Evolutionary conservation across 2,329 filamentous ascomycete genomes (phyloP), one percentile per base, ranked within the genome.

Genomic region (Monilinia vaccinii-corymbosi): DNA sequence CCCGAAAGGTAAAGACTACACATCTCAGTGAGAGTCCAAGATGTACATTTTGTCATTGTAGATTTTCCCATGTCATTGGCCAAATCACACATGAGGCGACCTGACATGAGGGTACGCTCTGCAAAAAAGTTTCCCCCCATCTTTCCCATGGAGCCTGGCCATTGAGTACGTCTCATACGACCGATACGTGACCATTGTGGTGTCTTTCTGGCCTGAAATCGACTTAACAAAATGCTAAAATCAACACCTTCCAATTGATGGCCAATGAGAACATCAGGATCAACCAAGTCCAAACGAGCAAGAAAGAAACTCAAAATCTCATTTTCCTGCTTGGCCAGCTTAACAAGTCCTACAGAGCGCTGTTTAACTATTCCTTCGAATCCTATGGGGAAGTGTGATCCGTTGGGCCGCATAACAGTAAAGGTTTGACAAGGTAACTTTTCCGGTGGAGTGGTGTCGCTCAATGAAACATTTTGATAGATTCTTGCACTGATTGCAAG

Each of bases 1-100:
- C 83, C 83, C 36, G 85, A 81, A 6, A 99, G 85, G 66, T 97
- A 96, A 18, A 97, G 81, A 64, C 87, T 89, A 73, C 91, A 96
- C 92, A 99, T 99, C 74, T 99, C 94, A 2, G 93, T 95, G 73
- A 99, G 79, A 73, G 89, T 96, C 94, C 94, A 99, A 3, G 92
- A 96, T 74, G 97, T 93, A 73, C 94, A 99, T 76, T 96, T 96
- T 68, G 83, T 86, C 93, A 97, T 97, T 65, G 91, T 83, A 13
- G 93, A 97, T 78, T 97, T 97, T 73, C 94, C 94, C 70, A 95
- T 89, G 68, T 99, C 94, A 72, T 99, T 99, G 61, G 88, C 91
- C 62, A 97, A 79, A 76, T 99, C 94, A 72, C 94, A 97, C 60
- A 97, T 82, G 62, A 99, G 78, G 67, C 94, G 87, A 45, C 94